Conservation (phyloP, 1,284 basidiomycete species). For the Pascua sp. region DNA sequence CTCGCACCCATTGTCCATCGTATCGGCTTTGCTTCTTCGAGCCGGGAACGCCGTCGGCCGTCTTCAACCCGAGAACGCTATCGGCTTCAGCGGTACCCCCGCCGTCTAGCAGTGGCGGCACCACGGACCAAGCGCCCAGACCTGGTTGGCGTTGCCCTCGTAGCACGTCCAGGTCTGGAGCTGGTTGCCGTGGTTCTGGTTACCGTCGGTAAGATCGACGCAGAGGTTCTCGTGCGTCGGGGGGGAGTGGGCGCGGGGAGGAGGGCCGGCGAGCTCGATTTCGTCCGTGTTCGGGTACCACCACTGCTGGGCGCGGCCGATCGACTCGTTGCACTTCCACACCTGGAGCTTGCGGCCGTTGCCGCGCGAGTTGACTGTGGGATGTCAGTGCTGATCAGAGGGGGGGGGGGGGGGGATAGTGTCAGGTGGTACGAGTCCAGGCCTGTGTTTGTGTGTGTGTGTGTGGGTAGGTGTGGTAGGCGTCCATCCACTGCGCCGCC, state of each 20-base stretch:
- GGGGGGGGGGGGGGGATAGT: no score
- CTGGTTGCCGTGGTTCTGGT: conserved; percentile 7
- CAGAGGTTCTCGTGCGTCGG: conserved; percentile 7
- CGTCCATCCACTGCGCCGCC: no score
- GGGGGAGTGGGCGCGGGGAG: conserved; percentile 2
- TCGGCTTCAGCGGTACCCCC: neutral
- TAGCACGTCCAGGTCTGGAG: conserved; percentile 25
- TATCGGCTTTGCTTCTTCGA: no score
- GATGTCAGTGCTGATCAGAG: no score
- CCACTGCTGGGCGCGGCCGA: conserved; percentile 7
- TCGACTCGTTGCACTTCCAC: neutral
- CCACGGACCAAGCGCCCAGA: conserved; percentile 14
- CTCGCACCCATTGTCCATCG: no score
- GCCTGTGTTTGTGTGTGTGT: no score
- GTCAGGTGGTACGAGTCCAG: no score
- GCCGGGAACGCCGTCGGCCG: no score
- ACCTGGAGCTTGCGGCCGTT: conserved; percentile 7
- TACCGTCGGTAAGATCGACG: conserved; percentile 25
- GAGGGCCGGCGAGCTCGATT: conserved; percentile 10
- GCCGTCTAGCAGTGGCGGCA: conserved; percentile 6
- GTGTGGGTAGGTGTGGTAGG: no score
- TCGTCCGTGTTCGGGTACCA: conserved; percentile 5
- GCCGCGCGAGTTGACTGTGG: neutral
- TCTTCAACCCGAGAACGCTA: no score
- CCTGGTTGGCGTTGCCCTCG: conserved; percentile 24